Percentiles rank a stretch among this genome's conserved stretches.
Conservation (phyloP, 1,284 basidiomycete genomes). For the Ustilago bromivora region DNA sequence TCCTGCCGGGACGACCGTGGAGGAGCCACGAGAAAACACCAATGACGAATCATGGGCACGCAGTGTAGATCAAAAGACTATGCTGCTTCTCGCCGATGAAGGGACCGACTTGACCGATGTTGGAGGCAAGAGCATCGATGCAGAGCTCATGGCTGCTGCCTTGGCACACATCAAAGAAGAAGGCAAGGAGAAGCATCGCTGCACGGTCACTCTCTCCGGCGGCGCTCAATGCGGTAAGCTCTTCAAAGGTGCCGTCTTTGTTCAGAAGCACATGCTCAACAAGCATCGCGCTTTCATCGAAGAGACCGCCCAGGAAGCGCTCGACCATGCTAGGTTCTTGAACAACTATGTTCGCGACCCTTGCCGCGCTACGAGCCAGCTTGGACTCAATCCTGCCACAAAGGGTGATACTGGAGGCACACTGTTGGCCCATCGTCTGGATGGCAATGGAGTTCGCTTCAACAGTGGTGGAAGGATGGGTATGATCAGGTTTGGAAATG, state of each 20-base stretch:
- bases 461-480: constrained; percentile 41
- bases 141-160: constrained; percentile 46
- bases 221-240: constrained; percentile 60
- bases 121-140: constrained; percentile 50
- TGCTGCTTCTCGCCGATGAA: constrained; percentile 44
- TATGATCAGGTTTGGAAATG: constrained; percentile 46
- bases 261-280: constrained; percentile 66
- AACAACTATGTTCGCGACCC: constrained; percentile 61
- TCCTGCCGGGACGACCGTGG: constrained; percentile 27
- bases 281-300: constrained; percentile 60
- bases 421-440: constrained; percentile 22
- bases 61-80: constrained; percentile 58
- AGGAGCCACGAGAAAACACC: constrained; percentile 41
- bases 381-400: constrained; percentile 5
- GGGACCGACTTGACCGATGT: constrained; percentile 43
- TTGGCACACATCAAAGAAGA: constrained; percentile 55
- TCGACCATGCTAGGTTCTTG: constrained; percentile 44
- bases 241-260: constrained; percentile 62
- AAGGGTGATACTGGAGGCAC: constrained; percentile 4
- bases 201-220: constrained; percentile 48
- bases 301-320: constrained; percentile 4
- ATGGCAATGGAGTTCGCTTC: constrained; percentile 23
- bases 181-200: constrained; percentile 62
- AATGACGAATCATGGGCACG: constrained; percentile 59
- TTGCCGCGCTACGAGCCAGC: constrained; percentile 32